Evolutionary conservation across 139 green algal genomes (phyloP), one percentile per base, ranked within the genome.

Genomic region (Eudorina sp.): DNA sequence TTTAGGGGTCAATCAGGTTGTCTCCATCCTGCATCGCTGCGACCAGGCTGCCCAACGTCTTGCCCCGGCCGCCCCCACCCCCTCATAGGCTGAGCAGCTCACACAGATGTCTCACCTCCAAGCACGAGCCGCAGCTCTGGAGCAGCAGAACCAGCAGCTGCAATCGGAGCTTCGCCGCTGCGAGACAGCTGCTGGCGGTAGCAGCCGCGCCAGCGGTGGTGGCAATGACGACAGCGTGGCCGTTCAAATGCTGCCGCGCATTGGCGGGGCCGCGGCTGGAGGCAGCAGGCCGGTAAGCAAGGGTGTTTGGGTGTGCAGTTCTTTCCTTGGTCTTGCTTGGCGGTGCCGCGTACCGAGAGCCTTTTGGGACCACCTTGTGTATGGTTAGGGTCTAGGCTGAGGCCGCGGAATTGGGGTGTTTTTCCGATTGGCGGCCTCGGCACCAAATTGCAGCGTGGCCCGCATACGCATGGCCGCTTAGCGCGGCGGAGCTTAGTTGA

Each of bases 131-230:
- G 43, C 64, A 21, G 62, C 64, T 13, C 81, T 87, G 81, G 81
- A 87, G 45, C n/a, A 66, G 31, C 81, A 87, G 18, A 87, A 87
- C 66, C 55, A 75, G 64, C 19, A 51, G 64, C 81, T 87, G 62
- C 81, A 87, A 36, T n/a, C 41, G 64, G 81, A 87, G 81, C 81
- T 87, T 16, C 43, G 45, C 4, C 62, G 81, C 21, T 66, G 34
- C 45, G 45, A 64, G 43, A 9, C 3, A 0, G 80, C 41, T 2
- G 41, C 79, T 29, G 31, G 21, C 25, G 16, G 55, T 29, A 27
- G 58, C 23, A 18, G 58, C 40, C 0, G 45, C 45, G 73, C 18
- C 38, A 41, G n/a, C 74, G 60, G 6, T 3, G 40, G 18, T 18
- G 80, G 76, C 16, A 60, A 76, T 41, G 43, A 25, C 34, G 74